A percentile compares a stretch with the other conserved stretches of the same genome.
Conservation (phyloP, 2,329 filamentous ascomycete genomes). For the Calonectria naviculata region DNA sequence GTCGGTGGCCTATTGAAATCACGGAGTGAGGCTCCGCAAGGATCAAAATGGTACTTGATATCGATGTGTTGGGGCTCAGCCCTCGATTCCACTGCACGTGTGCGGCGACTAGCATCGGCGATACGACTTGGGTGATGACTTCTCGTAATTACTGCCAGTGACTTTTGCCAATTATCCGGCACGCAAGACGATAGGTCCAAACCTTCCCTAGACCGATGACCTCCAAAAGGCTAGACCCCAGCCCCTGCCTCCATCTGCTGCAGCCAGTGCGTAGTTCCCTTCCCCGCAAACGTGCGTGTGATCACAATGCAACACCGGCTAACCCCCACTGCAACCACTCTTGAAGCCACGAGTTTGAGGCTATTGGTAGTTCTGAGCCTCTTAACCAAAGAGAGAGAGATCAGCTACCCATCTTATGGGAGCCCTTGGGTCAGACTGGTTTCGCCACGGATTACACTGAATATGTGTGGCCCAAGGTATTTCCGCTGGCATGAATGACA, state of each 20-base stretch:
- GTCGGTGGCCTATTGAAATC: neutral
- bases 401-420: neutral
- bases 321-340: conserved; percentile 10
- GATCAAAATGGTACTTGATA: neutral
- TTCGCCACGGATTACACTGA: neutral
- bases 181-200: neutral
- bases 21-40: neutral
- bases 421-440: neutral
- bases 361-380: neutral
- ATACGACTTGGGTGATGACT: neutral
- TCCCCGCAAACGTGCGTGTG: conserved; percentile 13
- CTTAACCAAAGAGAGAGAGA: neutral
- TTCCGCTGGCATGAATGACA: neutral
- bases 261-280: neutral
- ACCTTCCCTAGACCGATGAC: neutral
- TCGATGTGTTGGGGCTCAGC: neutral
- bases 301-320: conserved; percentile 3
- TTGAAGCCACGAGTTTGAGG: neutral
- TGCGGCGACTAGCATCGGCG: neutral
- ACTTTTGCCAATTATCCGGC: conserved; percentile 3
- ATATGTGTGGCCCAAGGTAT: neutral
- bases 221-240: neutral
- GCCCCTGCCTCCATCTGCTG: neutral
- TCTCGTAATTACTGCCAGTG: neutral
- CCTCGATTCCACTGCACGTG: neutral